Evolutionary conservation across 192 early-diverging fungal genomes (phyloP), one percentile per base, ranked within the genome.

Genomic region (Anaeromyces robustus): DNA sequence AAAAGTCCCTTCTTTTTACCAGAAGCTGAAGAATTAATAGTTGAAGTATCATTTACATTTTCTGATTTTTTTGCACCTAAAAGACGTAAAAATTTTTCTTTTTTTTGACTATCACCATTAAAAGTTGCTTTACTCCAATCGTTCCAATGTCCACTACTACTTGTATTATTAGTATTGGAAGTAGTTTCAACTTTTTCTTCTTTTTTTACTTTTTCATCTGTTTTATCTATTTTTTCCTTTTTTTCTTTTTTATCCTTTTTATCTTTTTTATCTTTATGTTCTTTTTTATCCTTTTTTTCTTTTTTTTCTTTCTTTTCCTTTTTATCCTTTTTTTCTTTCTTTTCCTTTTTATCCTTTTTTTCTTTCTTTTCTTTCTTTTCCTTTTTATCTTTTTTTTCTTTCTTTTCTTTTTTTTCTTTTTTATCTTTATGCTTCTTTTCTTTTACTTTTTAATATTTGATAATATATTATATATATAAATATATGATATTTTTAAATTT

Each of bases 51-150:
- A 0, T 68, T 22, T n/a, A 4, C 9, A 68, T 68, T 68, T 29
- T 78, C 13, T 16, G 79, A 77, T 81, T 92, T 92, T 78, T 91
- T 91, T 29, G 88, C 91, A 0, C 89, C 89, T 37, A 92, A 81
- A 28, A 92, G 85, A 26, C 89, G 86, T 81, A 92, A 80, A 81
- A 92, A 92, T 81, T 92, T 92, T 83, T 88, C 84, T 82, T 90
- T 89, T 29, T 89, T 86, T 37, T 84, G 85, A 19, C 85, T 84
- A 78, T 90, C 85, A 30, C 87, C 88, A 14, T 86, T 86, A 81
- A 92, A 89, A 26, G 86, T 85, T 0, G 91, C 91, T 80, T 89
- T 84, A 26, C 80, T 84, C 91, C 91, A 92, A 79, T 92, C 87
- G 77, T 91, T 92, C 91, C 91, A 92, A 26, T 79, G 59, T 80